These are phyloP conservation scores for Tephrocybe rancida DNA, from an alignment of 768 basidiomycete genomes.

Conservation along the genomic window DNA sequence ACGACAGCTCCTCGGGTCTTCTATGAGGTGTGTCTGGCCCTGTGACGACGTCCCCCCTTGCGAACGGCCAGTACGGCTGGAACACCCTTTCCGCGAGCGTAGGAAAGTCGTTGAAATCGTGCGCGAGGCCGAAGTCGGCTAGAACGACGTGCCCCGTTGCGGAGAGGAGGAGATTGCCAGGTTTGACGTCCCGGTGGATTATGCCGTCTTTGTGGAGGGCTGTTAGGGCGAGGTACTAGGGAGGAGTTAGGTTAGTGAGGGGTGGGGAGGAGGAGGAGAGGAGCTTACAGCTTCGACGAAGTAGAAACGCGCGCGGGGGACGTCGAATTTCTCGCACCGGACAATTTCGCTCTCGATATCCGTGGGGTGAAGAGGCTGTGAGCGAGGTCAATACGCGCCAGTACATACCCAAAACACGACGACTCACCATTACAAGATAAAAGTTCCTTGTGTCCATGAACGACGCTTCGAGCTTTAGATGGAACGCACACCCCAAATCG, in stretches of 20 bases:
- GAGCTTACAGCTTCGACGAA: slow-evolving; percentile 35
- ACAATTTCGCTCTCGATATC: slow-evolving; percentile 33
- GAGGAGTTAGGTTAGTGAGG: not conserved
- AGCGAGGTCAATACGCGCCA: not conserved
- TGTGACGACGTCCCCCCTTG: slow-evolving; percentile 19
- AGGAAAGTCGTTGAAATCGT: slow-evolving; percentile 26
- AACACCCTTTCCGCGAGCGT: slow-evolving; percentile 27
- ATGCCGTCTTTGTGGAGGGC: slow-evolving; percentile 33
- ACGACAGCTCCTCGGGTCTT: slow-evolving; percentile 24
- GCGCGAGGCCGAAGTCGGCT: slow-evolving; percentile 33
- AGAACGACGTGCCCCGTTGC: slow-evolving; percentile 32
- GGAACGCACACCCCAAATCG: slow-evolving; percentile 21
- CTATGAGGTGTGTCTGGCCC: slow-evolving; percentile 18
- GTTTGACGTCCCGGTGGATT: slow-evolving; percentile 35
- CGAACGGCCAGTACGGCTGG: slow-evolving; percentile 35
- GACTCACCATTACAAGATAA: slow-evolving; percentile 26
- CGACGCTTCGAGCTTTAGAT: slow-evolving; percentile 21
- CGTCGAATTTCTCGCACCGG: slow-evolving; percentile 23
- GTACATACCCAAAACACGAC: not conserved
- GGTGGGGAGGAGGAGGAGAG: not conserved
- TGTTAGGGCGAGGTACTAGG: slow-evolving; percentile 33
- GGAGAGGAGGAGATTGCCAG: slow-evolving; percentile 33
- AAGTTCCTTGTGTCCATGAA: slow-evolving; percentile 26
- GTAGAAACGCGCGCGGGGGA: slow-evolving; percentile 31
- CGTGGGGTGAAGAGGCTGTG: slow-evolving; percentile 28